Conservation (phyloP, 805 yeast genomes). For the Starmerella bacillaris region DNA sequence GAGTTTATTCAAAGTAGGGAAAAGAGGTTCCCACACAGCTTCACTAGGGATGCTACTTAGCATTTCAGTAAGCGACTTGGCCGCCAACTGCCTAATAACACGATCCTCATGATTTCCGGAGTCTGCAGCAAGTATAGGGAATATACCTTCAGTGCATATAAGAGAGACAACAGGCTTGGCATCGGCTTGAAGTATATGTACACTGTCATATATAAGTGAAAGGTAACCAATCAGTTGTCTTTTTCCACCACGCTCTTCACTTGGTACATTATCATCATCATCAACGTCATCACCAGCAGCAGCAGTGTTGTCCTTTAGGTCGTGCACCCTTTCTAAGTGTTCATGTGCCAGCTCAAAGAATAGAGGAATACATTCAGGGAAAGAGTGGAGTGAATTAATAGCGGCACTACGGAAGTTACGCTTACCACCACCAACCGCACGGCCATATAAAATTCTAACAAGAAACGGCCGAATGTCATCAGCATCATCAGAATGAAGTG, state of each 20-base stretch:
- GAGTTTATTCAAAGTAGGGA: conserved; percentile 33
- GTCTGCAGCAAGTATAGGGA: conserved; percentile 1
- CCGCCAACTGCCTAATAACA: conserved; percentile 43
- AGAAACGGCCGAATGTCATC: conserved; percentile 48
- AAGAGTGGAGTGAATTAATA: conserved; percentile 22
- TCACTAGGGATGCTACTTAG: conserved; percentile 35
- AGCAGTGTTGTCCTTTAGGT: background rate
- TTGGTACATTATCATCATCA: background rate
- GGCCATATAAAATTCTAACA: conserved; percentile 65
- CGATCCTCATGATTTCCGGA: conserved; percentile 1
- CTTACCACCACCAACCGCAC: conserved; percentile 65
- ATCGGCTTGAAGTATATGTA: conserved; percentile 40
- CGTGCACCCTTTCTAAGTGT: conserved; percentile 26
- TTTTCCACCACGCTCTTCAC: background rate
- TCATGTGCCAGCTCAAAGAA: conserved; percentile 49
- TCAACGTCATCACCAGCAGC: background rate
- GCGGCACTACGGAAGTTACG: conserved; percentile 41
- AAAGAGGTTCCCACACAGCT: conserved; percentile 37
- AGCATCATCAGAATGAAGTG: conserved; percentile 45
- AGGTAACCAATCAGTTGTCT: conserved; percentile 35
- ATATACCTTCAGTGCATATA: conserved; percentile 24
- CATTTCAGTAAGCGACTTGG: conserved; percentile 42
- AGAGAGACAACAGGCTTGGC: conserved; percentile 33
- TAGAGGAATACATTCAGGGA: conserved; percentile 30
- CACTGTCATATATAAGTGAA: conserved; percentile 38